Conservation (phyloP, 23 red algal genomes). For the Gracilaria domingensis region DNA sequence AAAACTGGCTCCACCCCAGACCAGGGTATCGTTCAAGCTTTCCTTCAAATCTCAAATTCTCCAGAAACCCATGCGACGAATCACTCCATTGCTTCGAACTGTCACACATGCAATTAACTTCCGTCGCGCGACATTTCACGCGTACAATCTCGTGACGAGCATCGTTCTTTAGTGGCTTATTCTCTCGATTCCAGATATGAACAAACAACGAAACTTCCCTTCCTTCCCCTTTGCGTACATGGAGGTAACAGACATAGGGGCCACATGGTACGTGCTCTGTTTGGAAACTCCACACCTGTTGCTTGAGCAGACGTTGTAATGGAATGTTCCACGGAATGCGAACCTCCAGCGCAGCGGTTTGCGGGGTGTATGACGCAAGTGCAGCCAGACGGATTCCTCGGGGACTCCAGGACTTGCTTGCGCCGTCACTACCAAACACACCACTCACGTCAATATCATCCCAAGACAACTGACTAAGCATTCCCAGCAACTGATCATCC, state of each 20-base stretch:
- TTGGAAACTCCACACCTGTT: conserved; percentile 55
- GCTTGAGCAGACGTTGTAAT: conserved; percentile 44
- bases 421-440: conserved; percentile 20
- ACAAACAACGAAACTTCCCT: conserved; percentile 60
- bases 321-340: conserved; percentile 74
- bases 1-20: conserved; percentile 69
- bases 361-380: conserved; percentile 43
- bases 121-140: conserved; percentile 65
- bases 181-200: conserved; percentile 56
- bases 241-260: conserved; percentile 59
- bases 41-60: conserved; percentile 63
- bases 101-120: conserved; percentile 52
- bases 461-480: conserved; percentile 57
- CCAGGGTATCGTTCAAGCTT: conserved; percentile 64
- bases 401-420: conserved; percentile 25
- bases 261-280: conserved; percentile 64
- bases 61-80: conserved; percentile 52
- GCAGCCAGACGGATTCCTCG: conserved; percentile 49
- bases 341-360: conserved; percentile 62
- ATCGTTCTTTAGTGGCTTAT: conserved; percentile 56
- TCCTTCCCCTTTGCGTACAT: conserved; percentile 53
- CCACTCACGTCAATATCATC: conserved; percentile 49
- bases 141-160: conserved; percentile 59
- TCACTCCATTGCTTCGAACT: conserved; percentile 55
- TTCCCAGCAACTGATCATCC: conserved; percentile 44